Evolutionary conservation across 371 early-diverging fungal species (phyloP).

Genomic region (Entomophthora muscae): DNA sequence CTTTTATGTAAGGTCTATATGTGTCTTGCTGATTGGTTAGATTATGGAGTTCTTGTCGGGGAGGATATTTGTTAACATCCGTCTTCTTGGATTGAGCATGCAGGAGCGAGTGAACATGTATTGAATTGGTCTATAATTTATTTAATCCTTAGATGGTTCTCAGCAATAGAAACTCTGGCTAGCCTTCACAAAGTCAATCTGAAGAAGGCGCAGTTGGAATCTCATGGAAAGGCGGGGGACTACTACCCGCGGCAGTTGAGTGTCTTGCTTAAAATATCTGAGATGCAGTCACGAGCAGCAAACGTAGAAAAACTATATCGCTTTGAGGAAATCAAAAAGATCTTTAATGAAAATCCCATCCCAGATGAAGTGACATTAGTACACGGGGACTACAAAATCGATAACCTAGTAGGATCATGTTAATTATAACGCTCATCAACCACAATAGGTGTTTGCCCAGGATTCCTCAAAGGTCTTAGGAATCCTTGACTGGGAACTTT

Average conservation of each 20-base stretch:
- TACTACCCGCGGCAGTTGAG: slow-evolving; percentile 72
- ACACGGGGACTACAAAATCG: slow-evolving; percentile 85
- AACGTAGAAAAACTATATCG: slow-evolving; percentile 44
- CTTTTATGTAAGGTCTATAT: slow-evolving; percentile 48
- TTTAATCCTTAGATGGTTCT: slow-evolving; percentile 29
- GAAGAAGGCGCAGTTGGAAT: slow-evolving; percentile 38
- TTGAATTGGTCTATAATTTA: slow-evolving; percentile 21
- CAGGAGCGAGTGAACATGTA: slow-evolving; percentile 24
- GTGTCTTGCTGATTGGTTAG: slow-evolving; percentile 12
- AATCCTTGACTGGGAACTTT: slow-evolving; percentile 90
- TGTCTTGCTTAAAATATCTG: slow-evolving; percentile 43
- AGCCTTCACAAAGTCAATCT: slow-evolving; percentile 58
- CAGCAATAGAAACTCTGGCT: slow-evolving; percentile 57
- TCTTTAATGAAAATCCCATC: slow-evolving; percentile 49
- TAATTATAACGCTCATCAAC: slow-evolving; percentile 17
- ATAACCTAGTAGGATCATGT: slow-evolving; percentile 32
- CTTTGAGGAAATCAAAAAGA: slow-evolving; percentile 43
- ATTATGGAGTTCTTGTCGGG: slow-evolving; percentile 85
- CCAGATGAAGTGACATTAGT: slow-evolving; percentile 59
- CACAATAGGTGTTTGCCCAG: slow-evolving; percentile 38
- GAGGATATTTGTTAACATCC: slow-evolving; percentile 53
- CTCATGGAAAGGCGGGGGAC: slow-evolving; percentile 40
- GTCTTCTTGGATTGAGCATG: slow-evolving; percentile 28
- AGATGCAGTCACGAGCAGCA: slow-evolving; percentile 40
- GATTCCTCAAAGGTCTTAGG: slow-evolving; percentile 64